These are phyloP conservation scores for Vitis hybrid DNA, from an alignment of 177 flowering plant genomes.

Conservation along the genomic window DNA sequence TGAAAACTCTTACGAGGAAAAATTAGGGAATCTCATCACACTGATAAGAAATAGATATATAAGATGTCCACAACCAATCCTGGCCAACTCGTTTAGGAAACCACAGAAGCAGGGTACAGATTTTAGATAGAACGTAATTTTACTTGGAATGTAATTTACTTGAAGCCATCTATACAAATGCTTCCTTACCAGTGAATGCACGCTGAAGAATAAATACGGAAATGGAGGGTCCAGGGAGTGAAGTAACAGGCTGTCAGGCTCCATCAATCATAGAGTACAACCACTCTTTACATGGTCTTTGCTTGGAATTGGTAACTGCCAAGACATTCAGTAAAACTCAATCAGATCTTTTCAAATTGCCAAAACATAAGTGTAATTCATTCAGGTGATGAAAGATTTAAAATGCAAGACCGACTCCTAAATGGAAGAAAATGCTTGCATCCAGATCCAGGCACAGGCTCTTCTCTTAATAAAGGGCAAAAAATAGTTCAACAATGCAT, in stretches of 20 bases:
- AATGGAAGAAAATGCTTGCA: too few relatives aligned
- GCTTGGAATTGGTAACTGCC: background rate
- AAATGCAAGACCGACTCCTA: too few relatives aligned
- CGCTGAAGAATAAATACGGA: background rate
- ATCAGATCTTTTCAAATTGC: background rate
- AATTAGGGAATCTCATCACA: too few relatives aligned
- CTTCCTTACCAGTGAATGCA: slow-evolving; percentile 6
- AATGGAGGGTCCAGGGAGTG: background rate
- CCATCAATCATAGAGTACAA: slow-evolving; percentile 2
- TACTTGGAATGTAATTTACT: slow-evolving; percentile 1
- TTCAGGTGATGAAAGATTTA: too few relatives aligned
- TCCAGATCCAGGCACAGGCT: too few relatives aligned
- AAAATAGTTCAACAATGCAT: too few relatives aligned
- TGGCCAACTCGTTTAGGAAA: too few relatives aligned
- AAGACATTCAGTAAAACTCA: background rate
- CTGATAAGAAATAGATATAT: too few relatives aligned
- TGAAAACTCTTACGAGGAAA: too few relatives aligned
- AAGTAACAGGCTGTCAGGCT: background rate
- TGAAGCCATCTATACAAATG: slow-evolving; percentile 17
- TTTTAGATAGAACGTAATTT: background rate
- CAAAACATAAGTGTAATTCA: too few relatives aligned
- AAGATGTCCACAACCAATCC: too few relatives aligned
- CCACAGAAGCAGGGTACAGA: background rate
- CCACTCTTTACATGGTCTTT: slow-evolving; percentile 15
- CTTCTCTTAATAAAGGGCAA: too few relatives aligned